A percentile compares a stretch with the other conserved stretches of the same genome.
phyloP scores from a whole-genome alignment of 208 protist species.

The Leishmania major region DNA sequence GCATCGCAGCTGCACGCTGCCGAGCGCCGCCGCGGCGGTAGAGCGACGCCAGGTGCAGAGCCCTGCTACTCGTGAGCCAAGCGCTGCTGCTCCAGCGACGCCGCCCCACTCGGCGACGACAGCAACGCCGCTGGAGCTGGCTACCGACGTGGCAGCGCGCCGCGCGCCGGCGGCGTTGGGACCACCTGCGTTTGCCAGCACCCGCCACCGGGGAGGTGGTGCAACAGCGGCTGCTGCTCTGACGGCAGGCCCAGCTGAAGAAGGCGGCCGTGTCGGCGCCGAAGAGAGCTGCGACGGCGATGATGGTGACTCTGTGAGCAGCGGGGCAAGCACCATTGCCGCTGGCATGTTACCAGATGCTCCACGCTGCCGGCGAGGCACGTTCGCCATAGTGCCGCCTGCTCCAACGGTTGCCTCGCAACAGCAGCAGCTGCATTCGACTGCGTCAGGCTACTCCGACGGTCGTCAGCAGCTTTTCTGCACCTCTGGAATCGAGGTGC shows the following conservation, averaged over 20 bases:
- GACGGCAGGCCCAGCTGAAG: neutral
- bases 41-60: neutral
- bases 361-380: neutral
- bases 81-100: neutral
- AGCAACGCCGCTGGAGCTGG: neutral
- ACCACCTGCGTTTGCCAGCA: neutral
- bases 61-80: neutral
- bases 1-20: neutral
- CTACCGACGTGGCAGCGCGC: neutral
- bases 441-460: neutral
- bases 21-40: neutral
- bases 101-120: constrained; percentile 7
- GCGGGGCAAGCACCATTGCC: constrained; percentile 25
- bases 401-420: neutral
- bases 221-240: neutral
- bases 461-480: neutral
- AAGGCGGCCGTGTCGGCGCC: no score
- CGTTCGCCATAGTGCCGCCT: neutral
- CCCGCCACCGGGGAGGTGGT: neutral
- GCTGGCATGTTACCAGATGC: constrained; percentile 11
- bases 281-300: neutral
- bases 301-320: constrained; percentile 8
- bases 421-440: neutral
- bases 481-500: constrained; percentile 22
- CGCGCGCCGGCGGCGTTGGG: neutral